Evolutionary conservation across 345 rosid species (phyloP), one percentile per base, ranked within the genome.

Genomic region (Moricandia moricandioides): DNA sequence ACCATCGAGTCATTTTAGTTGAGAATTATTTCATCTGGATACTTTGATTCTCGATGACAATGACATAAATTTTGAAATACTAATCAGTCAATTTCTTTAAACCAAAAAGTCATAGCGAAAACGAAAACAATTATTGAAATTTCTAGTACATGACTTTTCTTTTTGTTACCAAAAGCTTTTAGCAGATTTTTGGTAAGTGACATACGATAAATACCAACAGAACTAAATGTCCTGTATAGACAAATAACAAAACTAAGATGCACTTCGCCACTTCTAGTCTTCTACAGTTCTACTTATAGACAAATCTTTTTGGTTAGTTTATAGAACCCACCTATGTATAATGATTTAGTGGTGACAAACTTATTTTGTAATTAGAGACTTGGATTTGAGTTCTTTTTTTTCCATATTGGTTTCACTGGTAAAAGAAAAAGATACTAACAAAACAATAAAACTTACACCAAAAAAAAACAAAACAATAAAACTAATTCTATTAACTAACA

Each of bases 101-200:
- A 59, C 56, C 63, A 61, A 68, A 59, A 75, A 75, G 54, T 60
- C 78, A 34, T 59, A 14, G 11, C 56, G 21, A 51, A 11, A 37
- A 68, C 30, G 63, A 61, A 51, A 68, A 47, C 0, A 60, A 37
- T 24, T 67, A 51, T 47, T 27, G 40, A 58, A 64, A 35, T 39
- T 24, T 65, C 26, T 55, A 37, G 56, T 49, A 13, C 31, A n/a
- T 67, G 31, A 49, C 37, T 30, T 12, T 14, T 57, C 4, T 31
- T 29, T 27, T n/a, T 17, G 62, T 12, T 13, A 39, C 16, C 49
- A 33, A 34, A n/a, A 14, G 10, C 63, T 43, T 18, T 13, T 13
- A n/a, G 12, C 59, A 58, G 52, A 65, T 65, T 34, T 54, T 10
- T 71, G 27, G 33, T 31, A 31, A 7, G 6, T 40, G 33, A 10